Percentiles rank a stretch among this genome's conserved stretches.
phyloP scores from a whole-genome alignment of 148 eudicot species.

The Heliosperma pusillum region DNA sequence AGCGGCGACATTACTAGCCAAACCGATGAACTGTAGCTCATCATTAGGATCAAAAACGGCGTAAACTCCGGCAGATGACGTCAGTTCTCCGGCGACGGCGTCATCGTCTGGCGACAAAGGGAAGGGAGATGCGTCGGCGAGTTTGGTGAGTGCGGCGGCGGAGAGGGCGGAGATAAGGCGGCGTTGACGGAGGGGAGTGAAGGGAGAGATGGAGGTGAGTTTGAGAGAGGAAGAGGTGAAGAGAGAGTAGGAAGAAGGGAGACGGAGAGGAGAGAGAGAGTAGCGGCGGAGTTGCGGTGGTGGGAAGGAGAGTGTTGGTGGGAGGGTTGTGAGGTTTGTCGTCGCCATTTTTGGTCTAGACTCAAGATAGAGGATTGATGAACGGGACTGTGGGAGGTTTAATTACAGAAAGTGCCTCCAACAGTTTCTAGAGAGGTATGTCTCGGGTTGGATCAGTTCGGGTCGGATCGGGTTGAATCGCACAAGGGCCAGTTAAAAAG shows the following conservation, averaged over 20 bases:
- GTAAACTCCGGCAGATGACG: slow-evolving; percentile 65
- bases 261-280: slow-evolving; percentile 21
- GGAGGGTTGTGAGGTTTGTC: slow-evolving; percentile 26
- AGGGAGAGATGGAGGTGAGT: slow-evolving; percentile 20
- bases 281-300: slow-evolving; percentile 18
- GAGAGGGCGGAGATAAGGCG: slow-evolving; percentile 32
- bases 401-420: too few relatives aligned
- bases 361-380: neutral
- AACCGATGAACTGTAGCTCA: slow-evolving; percentile 82
- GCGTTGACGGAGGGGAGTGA: slow-evolving; percentile 17
- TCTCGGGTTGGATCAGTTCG: too few relatives aligned
- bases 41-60: slow-evolving; percentile 55
- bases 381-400: neutral
- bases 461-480: too few relatives aligned
- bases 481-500: too few relatives aligned
- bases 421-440: too few relatives aligned
- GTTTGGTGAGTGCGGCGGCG: slow-evolving; percentile 53
- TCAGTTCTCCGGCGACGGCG: slow-evolving; percentile 29
- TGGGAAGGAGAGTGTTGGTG: slow-evolving; percentile 27
- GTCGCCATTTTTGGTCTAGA: slow-evolving; percentile 32
- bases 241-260: neutral
- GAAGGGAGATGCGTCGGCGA: slow-evolving; percentile 41
- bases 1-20: slow-evolving; percentile 63
- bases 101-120: slow-evolving; percentile 33
- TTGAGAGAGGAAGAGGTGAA: slow-evolving; percentile 32